Conservation (phyloP, 768 basidiomycete genomes). For the Ramaria rubella region DNA sequence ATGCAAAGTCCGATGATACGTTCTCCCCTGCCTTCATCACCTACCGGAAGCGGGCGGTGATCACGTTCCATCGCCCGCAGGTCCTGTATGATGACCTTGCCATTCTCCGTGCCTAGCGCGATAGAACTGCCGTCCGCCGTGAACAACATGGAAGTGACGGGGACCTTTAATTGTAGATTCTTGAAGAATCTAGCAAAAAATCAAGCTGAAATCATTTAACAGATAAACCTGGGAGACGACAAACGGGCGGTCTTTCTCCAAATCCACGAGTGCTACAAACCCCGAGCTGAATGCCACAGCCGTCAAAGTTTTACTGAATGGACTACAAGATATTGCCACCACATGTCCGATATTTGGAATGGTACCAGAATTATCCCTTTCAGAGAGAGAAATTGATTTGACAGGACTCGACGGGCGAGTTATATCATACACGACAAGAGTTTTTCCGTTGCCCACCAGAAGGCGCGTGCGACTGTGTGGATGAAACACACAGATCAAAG, state of each 20-base stretch:
- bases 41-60: slow-evolving; percentile 48
- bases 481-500: slow-evolving; percentile 46
- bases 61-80: slow-evolving; percentile 59
- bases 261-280: slow-evolving; percentile 52
- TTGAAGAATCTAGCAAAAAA: slow-evolving; percentile 52
- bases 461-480: slow-evolving; percentile 55
- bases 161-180: slow-evolving; percentile 44
- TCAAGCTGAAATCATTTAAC: neutral
- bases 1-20: slow-evolving; percentile 49
- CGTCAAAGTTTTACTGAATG: slow-evolving; percentile 70
- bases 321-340: slow-evolving; percentile 53
- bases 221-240: slow-evolving; percentile 14
- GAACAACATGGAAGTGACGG: slow-evolving; percentile 57
- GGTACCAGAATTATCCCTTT: slow-evolving; percentile 17
- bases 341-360: slow-evolving; percentile 38
- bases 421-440: slow-evolving; percentile 53
- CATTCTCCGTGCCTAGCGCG: slow-evolving; percentile 58
- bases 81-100: slow-evolving; percentile 57
- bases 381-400: slow-evolving; percentile 45
- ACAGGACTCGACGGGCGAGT: slow-evolving; percentile 49
- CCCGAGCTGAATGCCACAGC: slow-evolving; percentile 52
- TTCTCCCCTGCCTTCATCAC: slow-evolving; percentile 33
- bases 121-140: slow-evolving; percentile 63
- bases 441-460: slow-evolving; percentile 45
- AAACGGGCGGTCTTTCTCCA: slow-evolving; percentile 72